These are phyloP conservation scores for Hordeum pubiflorum DNA, from an alignment of 202 grass and related monocot genomes.

Conservation along the genomic window DNA sequence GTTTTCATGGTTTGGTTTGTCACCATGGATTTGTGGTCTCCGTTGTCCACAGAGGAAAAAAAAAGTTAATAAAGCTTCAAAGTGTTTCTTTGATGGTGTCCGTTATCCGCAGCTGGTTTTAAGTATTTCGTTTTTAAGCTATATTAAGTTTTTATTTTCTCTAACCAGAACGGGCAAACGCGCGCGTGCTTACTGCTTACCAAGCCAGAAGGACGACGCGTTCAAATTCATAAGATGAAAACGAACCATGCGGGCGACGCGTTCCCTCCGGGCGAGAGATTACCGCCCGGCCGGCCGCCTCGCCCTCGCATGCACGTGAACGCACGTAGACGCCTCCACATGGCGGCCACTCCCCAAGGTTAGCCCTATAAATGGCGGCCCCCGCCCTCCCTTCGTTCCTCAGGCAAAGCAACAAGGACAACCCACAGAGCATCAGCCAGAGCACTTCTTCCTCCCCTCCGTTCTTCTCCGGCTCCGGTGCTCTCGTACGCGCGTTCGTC, in stretches of 20 bases:
- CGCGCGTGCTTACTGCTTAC: neutral
- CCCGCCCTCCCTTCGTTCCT: neutral
- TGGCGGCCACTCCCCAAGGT: slow-evolving; percentile 21
- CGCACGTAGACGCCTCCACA: slow-evolving; percentile 29
- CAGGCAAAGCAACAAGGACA: slow-evolving; percentile 37
- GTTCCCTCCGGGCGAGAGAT: neutral
- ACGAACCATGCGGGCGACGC: neutral
- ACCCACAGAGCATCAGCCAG: neutral
- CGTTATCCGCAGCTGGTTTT: no score
- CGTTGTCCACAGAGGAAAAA: no score
- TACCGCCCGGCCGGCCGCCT: neutral
- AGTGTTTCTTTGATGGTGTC: no score
- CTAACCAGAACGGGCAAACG: neutral
- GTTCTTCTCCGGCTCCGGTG: neutral
- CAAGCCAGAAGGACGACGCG: neutral
- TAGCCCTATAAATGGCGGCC: slow-evolving; percentile 40
- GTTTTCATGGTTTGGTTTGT: no score
- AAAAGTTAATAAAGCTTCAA: no score
- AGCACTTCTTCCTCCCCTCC: slow-evolving; percentile 24
- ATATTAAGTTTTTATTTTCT: no score
- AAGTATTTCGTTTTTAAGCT: no score
- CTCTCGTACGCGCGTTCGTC: neutral
- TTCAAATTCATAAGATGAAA: neutral
- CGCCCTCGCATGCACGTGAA: slow-evolving; percentile 20
- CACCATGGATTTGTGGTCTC: no score